These are phyloP conservation scores for Verticillium dahliae DNA, from an alignment of 2,329 filamentous ascomycete species.

Conservation along the genomic window DNA sequence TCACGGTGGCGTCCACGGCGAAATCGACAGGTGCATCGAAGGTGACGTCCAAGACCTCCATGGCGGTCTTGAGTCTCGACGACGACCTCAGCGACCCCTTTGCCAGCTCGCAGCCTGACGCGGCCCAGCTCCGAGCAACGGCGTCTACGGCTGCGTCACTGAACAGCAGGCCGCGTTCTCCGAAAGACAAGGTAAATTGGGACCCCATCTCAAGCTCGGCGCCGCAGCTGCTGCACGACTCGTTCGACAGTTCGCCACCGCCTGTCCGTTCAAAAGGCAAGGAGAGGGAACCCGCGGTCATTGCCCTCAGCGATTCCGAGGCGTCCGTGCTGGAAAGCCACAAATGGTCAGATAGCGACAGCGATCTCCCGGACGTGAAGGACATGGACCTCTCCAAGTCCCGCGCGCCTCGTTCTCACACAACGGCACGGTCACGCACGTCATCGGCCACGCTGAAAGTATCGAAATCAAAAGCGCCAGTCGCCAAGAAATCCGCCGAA, in stretches of 20 bases:
- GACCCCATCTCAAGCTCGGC: slow-evolving; percentile 49
- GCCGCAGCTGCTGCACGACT: slow-evolving; percentile 24
- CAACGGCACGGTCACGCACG: background rate
- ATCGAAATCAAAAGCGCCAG: slow-evolving; percentile 1
- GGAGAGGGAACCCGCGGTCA: slow-evolving; percentile 15
- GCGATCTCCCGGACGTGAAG: slow-evolving; percentile 42
- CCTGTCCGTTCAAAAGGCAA: background rate
- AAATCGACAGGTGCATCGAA: background rate
- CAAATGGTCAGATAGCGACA: slow-evolving; percentile 24
- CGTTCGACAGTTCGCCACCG: slow-evolving; percentile 8
- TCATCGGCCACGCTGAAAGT: background rate
- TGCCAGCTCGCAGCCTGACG: background rate
- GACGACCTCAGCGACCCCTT: slow-evolving; percentile 4
- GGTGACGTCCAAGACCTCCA: background rate
- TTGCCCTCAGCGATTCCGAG: slow-evolving; percentile 29
- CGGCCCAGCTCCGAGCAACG: background rate
- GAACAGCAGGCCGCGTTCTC: slow-evolving; percentile 9
- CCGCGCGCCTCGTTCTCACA: slow-evolving; percentile 2
- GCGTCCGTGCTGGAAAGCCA: background rate
- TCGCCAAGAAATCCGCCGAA: slow-evolving; percentile 22
- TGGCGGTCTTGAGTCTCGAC: slow-evolving; percentile 1
- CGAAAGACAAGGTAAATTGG: slow-evolving; percentile 24
- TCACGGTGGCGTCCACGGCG: background rate
- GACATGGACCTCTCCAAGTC: slow-evolving; percentile 28
- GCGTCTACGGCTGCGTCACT: background rate